Percentiles rank a stretch among this genome's conserved stretches.
Evolutionary conservation across 441 rosid species (phyloP).

Genomic region (Erodium moschatum): DNA sequence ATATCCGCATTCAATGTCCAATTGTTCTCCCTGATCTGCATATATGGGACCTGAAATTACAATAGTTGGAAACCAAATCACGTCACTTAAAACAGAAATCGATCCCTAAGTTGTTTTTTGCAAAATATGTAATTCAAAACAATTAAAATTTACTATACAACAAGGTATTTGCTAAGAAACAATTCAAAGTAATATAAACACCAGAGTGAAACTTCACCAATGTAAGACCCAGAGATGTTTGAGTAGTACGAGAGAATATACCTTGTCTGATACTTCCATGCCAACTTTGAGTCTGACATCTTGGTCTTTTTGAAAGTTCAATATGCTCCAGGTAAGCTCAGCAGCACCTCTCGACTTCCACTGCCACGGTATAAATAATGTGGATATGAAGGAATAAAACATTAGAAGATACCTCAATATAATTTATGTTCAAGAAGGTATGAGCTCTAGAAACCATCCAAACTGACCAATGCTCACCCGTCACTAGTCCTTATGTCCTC

Average conservation of each 20-base stretch:
- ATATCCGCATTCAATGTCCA: conserved; percentile 73
- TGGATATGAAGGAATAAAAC: not conserved
- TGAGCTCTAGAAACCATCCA: too few relatives aligned
- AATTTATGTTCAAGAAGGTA: too few relatives aligned
- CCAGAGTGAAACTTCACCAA: not conserved
- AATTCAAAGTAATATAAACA: not conserved
- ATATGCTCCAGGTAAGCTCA: conserved; percentile 61
- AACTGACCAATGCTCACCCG: too few relatives aligned
- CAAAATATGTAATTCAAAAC: not conserved
- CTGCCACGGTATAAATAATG: conserved; percentile 32
- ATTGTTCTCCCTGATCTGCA: conserved; percentile 85
- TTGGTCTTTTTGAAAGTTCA: conserved; percentile 70
- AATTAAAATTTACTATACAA: not conserved
- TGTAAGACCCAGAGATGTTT: not conserved
- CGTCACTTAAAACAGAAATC: not conserved
- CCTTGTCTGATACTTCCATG: conserved; percentile 65
- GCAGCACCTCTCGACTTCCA: conserved; percentile 70
- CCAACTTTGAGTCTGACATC: conserved; percentile 78
- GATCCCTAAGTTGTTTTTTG: not conserved
- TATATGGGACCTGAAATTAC: conserved; percentile 56
- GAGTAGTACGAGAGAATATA: conserved; percentile 19
- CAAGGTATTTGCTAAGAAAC: not conserved
- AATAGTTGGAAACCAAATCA: conserved; percentile 2
- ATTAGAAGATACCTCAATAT: not conserved
- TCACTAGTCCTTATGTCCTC: too few relatives aligned